Conservation (phyloP, 1,284 basidiomycete species). For the Limonomyces culmigenus region DNA sequence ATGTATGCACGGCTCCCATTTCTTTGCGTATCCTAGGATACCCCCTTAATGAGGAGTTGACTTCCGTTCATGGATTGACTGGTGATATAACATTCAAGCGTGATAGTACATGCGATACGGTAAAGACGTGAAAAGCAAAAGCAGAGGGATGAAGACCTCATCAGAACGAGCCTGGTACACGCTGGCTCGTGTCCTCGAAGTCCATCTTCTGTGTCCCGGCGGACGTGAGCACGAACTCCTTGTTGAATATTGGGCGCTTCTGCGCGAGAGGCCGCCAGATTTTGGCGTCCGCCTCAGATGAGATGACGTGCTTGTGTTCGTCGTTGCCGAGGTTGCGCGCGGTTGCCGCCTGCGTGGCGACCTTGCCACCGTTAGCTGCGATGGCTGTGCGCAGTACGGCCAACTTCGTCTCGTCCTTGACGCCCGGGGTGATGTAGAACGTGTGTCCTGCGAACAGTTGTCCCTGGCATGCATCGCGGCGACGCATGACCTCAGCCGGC, state of each 20-base stretch:
- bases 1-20: no score
- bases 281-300: neutral
- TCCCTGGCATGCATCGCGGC: neutral
- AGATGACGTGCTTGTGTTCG: neutral
- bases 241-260: neutral
- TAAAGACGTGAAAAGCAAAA: no score
- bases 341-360: neutral
- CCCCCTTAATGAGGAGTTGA: no score
- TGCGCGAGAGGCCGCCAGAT: neutral
- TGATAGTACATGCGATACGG: no score
- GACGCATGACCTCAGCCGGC: neutral
- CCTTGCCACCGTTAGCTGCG: neutral
- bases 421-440: neutral
- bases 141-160: neutral
- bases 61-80: no score
- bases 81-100: no score
- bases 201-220: neutral
- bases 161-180: neutral
- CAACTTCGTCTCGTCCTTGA: neutral
- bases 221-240: neutral
- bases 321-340: neutral
- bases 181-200: neutral
- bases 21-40: no score
- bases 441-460: neutral
- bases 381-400: neutral